Evolutionary conservation across 208 protist species (phyloP).

Genomic region (Crithidia expoeki): DNA sequence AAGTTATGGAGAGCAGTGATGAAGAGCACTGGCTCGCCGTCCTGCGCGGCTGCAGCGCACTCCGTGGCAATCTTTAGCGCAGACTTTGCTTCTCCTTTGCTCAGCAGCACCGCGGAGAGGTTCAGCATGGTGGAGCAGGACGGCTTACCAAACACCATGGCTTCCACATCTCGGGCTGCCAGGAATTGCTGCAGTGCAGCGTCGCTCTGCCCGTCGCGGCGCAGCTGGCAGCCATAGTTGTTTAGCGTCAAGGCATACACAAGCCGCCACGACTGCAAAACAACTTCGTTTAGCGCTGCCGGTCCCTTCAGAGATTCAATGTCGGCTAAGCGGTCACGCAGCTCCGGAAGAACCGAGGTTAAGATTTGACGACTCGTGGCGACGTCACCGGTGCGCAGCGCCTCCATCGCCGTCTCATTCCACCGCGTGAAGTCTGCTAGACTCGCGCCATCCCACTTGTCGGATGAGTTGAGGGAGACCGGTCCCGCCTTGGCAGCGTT

Average conservation of each 20-base stretch:
- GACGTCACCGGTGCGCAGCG: constrained; percentile 49
- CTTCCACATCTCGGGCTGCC: constrained; percentile 62
- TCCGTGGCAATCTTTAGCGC: constrained; percentile 69
- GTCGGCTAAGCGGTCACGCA: constrained; percentile 11
- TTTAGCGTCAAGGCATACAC: constrained; percentile 74
- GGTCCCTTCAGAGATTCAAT: constrained; percentile 6
- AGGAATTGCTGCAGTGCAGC: constrained; percentile 59
- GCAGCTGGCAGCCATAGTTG: constrained; percentile 83
- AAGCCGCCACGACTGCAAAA: constrained; percentile 49
- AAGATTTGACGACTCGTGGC: constrained; percentile 40
- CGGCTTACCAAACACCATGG: constrained; percentile 56
- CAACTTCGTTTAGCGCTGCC: not conserved
- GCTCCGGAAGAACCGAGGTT: constrained; percentile 9
- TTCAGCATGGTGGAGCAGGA: constrained; percentile 90
- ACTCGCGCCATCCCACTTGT: constrained; percentile 2
- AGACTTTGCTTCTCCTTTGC: constrained; percentile 46
- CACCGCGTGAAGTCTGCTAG: constrained; percentile 55
- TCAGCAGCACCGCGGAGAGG: constrained; percentile 78
- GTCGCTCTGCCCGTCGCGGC: constrained; percentile 46
- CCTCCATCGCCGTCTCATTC: constrained; percentile 77
- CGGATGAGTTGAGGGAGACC: not conserved
- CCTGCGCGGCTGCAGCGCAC: constrained; percentile 59
- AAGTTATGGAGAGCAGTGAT: constrained; percentile 87
- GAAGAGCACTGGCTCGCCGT: constrained; percentile 65
- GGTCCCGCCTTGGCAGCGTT: not conserved